phyloP scores from a whole-genome alignment of 1,139 yeast species.

The Pichia inconspicua region DNA sequence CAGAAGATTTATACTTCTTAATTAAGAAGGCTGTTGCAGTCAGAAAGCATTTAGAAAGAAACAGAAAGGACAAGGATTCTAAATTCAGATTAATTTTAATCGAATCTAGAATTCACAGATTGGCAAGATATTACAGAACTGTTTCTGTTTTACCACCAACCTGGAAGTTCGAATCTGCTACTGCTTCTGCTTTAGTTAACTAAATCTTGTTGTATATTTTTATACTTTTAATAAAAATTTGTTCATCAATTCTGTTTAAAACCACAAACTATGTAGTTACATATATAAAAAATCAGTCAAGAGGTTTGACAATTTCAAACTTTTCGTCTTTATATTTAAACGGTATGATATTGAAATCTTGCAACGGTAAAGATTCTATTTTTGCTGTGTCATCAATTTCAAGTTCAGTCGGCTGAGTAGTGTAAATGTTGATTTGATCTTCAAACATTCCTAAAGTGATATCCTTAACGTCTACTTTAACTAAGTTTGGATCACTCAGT shows the following conservation, averaged over 20 bases:
- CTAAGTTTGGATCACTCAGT: constrained; percentile 1
- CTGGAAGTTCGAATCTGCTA: constrained; percentile 99
- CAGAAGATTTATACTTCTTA: constrained; percentile 98
- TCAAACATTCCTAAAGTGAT: constrained; percentile 6
- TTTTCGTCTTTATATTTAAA: constrained; percentile 36
- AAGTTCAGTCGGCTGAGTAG: constrained; percentile 1
- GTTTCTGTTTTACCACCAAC: constrained; percentile 98
- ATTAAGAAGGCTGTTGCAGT: constrained; percentile 99
- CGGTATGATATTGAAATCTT: constrained; percentile 27
- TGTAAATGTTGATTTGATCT: constrained; percentile 6
- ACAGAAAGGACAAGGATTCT: constrained; percentile 99
- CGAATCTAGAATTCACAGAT: constrained; percentile 99
- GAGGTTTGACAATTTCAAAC: constrained; percentile 36
- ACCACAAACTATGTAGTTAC: constrained; percentile 7
- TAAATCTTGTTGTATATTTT: constrained; percentile 34
- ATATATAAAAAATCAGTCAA: background rate
- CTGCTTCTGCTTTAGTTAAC: constrained; percentile 99
- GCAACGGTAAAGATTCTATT: constrained; percentile 13
- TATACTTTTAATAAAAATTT: background rate
- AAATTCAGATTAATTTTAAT: constrained; percentile 99
- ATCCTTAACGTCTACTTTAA: constrained; percentile 4
- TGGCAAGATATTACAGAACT: constrained; percentile 99
- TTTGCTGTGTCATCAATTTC: constrained; percentile 11
- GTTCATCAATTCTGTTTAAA: background rate
- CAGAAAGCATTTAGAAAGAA: constrained; percentile 99